Evolutionary conservation across 345 rosid species (phyloP), one percentile per base, ranked within the genome.

Genomic region (Boechera divaricarpa): DNA sequence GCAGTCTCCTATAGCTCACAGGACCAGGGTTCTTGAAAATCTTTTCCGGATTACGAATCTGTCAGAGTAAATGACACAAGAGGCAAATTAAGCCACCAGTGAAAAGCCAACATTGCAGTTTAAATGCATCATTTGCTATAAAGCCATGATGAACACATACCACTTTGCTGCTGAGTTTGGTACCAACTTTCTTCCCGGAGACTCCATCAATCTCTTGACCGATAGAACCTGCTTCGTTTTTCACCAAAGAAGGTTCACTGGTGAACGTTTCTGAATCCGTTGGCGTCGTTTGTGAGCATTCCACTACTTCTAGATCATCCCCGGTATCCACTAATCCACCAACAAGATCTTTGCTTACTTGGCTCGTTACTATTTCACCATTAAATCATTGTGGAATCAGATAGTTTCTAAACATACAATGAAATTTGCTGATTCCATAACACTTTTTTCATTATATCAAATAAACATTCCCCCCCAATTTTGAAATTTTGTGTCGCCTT

Each of bases 1-100:
- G 66, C 33, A 61, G 3, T 39, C 66, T 39, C 12, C 66, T 39
- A 26, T 61, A 61, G 10, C 66, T 61, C 31, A 61, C 32, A 11
- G 66, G 39, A 16, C 18, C 49, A 61, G 32, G 66, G 18, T 61
- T 61, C 49, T 39, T 39, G 10, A 11, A 61, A 11, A 61, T 39
- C 33, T 21, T 61, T 39, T 61, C 66, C 32, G 10, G 32, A 61
- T 61, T 0, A 61, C 16, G 29, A 61, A 39, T 21, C 49, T 61
- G 6, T 38, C 24, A 0, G 4, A 21, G 10, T 61, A 10, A 0
- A 18, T 18, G 24, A 21, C 24, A 21, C 24, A 28, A 2, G 29
- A 28, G 38, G 29, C n/a, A 60, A 18, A 36, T 38, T 11, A 38
- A 21, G 64, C 42, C n/a, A 33, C 63, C 12, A 5, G 3, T 32